Evolutionary conservation across 257 asterid species (phyloP).

Genomic region (Jacaranda mimosifolia): DNA sequence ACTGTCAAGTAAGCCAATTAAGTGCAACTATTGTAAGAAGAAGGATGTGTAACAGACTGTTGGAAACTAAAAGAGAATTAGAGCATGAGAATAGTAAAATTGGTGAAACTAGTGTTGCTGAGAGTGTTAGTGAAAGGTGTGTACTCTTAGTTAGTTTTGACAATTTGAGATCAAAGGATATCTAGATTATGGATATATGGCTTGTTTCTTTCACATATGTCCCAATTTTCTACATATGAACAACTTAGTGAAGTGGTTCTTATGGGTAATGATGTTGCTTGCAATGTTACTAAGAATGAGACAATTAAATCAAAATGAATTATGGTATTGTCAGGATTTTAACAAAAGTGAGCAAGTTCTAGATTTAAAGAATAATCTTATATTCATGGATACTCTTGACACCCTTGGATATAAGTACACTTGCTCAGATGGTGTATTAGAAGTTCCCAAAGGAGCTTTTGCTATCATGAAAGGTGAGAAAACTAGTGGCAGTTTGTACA

Average conservation of each 20-base stretch:
- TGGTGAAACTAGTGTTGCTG: background rate
- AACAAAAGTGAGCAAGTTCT: background rate
- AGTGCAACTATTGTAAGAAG: no score
- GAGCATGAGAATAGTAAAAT: background rate
- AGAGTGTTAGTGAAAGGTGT: background rate
- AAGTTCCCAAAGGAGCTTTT: background rate
- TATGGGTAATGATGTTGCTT: background rate
- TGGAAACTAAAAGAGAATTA: no score
- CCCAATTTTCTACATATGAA: background rate
- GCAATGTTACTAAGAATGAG: background rate
- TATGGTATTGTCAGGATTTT: background rate
- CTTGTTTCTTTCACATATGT: background rate
- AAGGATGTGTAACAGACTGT: no score
- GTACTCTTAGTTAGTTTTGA: background rate
- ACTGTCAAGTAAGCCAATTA: no score
- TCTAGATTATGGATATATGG: background rate
- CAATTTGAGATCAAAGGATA: no score
- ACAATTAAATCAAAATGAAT: background rate
- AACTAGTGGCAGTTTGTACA: background rate
- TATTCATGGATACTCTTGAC: background rate
- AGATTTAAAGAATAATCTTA: background rate
- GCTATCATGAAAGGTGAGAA: background rate
- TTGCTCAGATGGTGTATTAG: background rate
- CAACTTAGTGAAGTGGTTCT: background rate
- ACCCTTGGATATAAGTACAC: background rate